Evolutionary conservation across 345 rosid genomes (phyloP).

Genomic region (Eucalyptus tenuipes): DNA sequence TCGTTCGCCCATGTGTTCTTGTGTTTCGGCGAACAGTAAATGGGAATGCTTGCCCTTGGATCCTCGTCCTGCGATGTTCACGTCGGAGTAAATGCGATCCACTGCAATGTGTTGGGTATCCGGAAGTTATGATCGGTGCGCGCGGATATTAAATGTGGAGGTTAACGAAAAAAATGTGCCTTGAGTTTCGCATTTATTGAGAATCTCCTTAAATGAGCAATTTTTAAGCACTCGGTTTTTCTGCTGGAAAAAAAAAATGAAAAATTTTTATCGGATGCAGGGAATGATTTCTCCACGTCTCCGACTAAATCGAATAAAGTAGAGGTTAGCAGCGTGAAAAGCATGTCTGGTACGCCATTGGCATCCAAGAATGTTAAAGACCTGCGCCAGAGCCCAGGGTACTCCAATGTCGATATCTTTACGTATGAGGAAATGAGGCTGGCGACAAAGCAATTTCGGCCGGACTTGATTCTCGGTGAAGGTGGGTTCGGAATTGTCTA

Average conservation of each 20-base stretch:
- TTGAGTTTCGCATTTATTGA: background rate
- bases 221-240: background rate
- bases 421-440: conserved; percentile 71
- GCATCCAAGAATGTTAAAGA: conserved; percentile 62
- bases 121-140: background rate
- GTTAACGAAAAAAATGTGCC: background rate
- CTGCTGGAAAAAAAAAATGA: background rate
- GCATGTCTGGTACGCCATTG: background rate
- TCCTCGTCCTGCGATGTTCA: background rate
- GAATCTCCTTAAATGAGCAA: background rate
- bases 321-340: background rate
- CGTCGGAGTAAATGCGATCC: background rate
- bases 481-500: conserved; percentile 97
- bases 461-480: conserved; percentile 81
- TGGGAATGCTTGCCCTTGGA: background rate
- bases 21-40: background rate
- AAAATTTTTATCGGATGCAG: background rate
- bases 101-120: background rate
- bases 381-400: conserved; percentile 60
- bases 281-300: background rate
- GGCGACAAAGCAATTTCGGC: conserved; percentile 80
- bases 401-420: conserved; percentile 64
- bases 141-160: background rate
- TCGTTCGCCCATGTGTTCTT: background rate
- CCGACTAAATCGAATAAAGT: background rate